These are phyloP conservation scores for Trichoderma pleuroti DNA, from an alignment of 2,329 filamentous ascomycete genomes.

Conservation along the genomic window DNA sequence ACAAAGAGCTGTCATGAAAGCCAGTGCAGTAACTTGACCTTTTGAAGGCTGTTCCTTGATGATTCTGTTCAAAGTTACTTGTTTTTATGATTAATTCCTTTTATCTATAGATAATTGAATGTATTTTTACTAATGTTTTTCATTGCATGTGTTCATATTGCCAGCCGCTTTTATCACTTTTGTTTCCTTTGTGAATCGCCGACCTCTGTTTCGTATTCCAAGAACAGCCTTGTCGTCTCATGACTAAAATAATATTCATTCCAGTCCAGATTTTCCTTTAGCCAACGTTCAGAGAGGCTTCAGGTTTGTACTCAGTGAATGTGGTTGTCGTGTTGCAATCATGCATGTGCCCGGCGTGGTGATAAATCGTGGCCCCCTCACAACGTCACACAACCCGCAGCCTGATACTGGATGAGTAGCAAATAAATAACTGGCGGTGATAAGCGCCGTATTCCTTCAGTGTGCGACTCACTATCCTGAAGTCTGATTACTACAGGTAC, in stretches of 20 bases:
- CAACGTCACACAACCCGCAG: not conserved
- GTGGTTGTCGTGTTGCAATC: not conserved
- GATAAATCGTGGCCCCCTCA: not conserved
- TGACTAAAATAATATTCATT: not conserved
- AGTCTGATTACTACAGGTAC: not conserved
- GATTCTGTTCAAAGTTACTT: not conserved
- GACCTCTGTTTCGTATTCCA: not conserved
- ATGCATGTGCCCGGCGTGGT: not conserved
- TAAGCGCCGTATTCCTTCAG: not conserved
- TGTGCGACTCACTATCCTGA: not conserved
- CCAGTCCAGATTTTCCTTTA: not conserved
- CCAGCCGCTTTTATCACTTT: not conserved
- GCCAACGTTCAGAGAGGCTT: not conserved
- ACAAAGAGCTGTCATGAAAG: not conserved
- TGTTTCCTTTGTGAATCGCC: not conserved
- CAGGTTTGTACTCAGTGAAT: not conserved
- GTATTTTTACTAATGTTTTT: not conserved
- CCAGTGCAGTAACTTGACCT: not conserved
- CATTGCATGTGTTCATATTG: not conserved
- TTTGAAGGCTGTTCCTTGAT: not conserved
- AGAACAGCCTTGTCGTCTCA: not conserved
- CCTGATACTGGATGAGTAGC: not conserved
- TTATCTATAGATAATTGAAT: not conserved
- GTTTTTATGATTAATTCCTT: not conserved
- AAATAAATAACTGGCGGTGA: not conserved